A percentile compares a stretch with the other conserved stretches of the same genome.
These are phyloP conservation scores for Aspergillus japonicus DNA, from an alignment of 2,329 filamentous ascomycete species.

Conservation along the genomic window DNA sequence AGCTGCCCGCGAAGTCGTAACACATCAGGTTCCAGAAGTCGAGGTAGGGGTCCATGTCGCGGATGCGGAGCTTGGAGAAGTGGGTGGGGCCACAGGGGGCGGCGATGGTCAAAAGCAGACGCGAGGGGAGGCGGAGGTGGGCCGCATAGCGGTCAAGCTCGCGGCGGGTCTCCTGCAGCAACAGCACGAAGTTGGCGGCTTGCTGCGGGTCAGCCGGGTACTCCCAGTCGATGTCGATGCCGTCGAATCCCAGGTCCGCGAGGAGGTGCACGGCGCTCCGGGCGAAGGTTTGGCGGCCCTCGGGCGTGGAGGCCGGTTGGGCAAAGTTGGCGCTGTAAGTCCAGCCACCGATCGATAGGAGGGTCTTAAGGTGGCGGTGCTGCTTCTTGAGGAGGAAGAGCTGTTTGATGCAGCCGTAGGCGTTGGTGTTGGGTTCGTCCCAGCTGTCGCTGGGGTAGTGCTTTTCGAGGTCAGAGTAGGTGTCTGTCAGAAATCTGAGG, in stretches of 20 bases:
- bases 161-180: conserved; percentile 33
- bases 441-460: conserved; percentile 65
- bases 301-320: conserved; percentile 58
- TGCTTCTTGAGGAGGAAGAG: conserved; percentile 71
- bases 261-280: conserved; percentile 69
- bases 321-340: conserved; percentile 73
- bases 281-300: conserved; percentile 63
- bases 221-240: conserved; percentile 44
- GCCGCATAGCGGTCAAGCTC: conserved; percentile 6
- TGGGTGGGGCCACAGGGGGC: conserved; percentile 28
- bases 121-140: conserved; percentile 25
- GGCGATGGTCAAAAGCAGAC: conserved; percentile 47
- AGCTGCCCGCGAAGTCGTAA: conserved; percentile 81
- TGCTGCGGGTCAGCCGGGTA: conserved; percentile 32
- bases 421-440: conserved; percentile 68
- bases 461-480: conserved; percentile 67
- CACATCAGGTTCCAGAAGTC: conserved; percentile 67
- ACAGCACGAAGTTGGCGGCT: conserved; percentile 34
- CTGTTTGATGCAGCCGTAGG: conserved; percentile 75
- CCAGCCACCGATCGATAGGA: conserved; percentile 82
- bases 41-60: conserved; percentile 48
- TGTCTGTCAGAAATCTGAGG: conserved; percentile 51
- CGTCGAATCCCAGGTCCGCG: conserved; percentile 69
- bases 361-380: conserved; percentile 72
- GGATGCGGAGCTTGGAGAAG: conserved; percentile 34